Base-by-base conservation (phyloP, 192 early-diverging fungal genomes). In the Coemansia sp. region DNA sequence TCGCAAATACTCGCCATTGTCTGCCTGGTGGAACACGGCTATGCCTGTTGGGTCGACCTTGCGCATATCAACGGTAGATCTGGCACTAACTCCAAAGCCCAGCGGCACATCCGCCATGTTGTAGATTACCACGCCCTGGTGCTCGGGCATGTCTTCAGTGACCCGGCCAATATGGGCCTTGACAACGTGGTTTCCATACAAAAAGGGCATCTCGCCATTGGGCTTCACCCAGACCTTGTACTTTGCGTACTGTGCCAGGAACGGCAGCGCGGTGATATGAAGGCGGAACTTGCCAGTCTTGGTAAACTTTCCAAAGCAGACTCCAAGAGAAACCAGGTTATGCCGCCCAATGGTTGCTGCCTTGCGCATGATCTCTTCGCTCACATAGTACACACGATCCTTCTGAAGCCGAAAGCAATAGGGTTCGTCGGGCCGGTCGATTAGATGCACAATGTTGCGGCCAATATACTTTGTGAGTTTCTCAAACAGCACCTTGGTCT, bases 141-240 rank as follows among this genome's bases (percentile, higher is more conserved):
- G 92, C 69, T 97, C 92, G 26, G 96, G 96, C 20, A 93, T 96
- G 73, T 99, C 94, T 65, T 99, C 96, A 7, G 96, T 96, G 51
- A 97, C 92, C 40, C 96, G 81, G 15, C 94, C 94, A 56, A 99
- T 79, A 65, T 99, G 96, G 9, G 95, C 97, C 73, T 96, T 99
- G 51, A 95, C 83, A 39, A 97, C 83, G 66, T 99, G 89, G 83
- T 99, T 99, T 11, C 97, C 95, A 64, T 99, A 99, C 56, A 99
- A 58, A 81, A 93, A 99, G 9, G 93, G 90, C 94, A 95, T 97
- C 77, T 99, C 97, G 48, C 97, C 97, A 65, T 91, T 96, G 37
- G 97, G 94, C 73, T 97, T 99, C 45, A 99, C 88, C 95, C 97
- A 99, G 49, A 99, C 87, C 77, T 99, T 97, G 84, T 95, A 92